Evolutionary conservation across 352 stramenopile genomes (phyloP).

Genomic region (Globisporangium heterothallicum): DNA sequence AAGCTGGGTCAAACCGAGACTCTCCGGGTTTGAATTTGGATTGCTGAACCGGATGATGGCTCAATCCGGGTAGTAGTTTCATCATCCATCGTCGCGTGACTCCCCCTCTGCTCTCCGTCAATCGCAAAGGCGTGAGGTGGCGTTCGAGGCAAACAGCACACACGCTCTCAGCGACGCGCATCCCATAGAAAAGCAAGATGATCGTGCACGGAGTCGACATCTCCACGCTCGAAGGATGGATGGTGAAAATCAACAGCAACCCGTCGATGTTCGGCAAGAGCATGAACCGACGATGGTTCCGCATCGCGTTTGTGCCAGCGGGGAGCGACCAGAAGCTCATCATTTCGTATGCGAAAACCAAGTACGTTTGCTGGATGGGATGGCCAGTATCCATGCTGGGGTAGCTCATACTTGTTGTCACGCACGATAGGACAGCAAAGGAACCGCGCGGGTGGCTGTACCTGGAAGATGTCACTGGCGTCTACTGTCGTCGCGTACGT

Average conservation of each 20-base stretch:
- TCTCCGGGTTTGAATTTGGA: too few relatives aligned
- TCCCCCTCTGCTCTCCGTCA: too few relatives aligned
- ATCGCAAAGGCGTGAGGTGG: too few relatives aligned
- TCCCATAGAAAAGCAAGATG: slow-evolving; percentile 3
- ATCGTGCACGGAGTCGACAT: slow-evolving; percentile 78
- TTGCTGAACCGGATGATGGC: too few relatives aligned
- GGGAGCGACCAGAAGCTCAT: slow-evolving; percentile 55
- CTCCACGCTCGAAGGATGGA: slow-evolving; percentile 77
- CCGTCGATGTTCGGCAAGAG: slow-evolving; percentile 74
- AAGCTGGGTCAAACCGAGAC: too few relatives aligned
- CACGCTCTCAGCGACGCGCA: background rate
- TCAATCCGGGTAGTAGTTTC: too few relatives aligned
- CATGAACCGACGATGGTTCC: slow-evolving; percentile 74
- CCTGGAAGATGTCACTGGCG: slow-evolving; percentile 65
- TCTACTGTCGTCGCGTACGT: slow-evolving; percentile 66
- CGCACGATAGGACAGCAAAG: slow-evolving; percentile 51
- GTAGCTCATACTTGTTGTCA: background rate
- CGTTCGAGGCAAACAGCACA: background rate
- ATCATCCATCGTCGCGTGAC: too few relatives aligned
- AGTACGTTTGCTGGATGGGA: slow-evolving; percentile 30
- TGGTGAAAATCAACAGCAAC: slow-evolving; percentile 86
- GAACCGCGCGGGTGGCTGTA: slow-evolving; percentile 77
- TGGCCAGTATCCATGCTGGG: background rate
- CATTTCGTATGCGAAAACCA: slow-evolving; percentile 78
- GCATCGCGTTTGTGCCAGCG: slow-evolving; percentile 47